Base-by-base conservation (phyloP, 2,329 filamentous ascomycete genomes). In the Pseudogymnoascus sp. region DNA sequence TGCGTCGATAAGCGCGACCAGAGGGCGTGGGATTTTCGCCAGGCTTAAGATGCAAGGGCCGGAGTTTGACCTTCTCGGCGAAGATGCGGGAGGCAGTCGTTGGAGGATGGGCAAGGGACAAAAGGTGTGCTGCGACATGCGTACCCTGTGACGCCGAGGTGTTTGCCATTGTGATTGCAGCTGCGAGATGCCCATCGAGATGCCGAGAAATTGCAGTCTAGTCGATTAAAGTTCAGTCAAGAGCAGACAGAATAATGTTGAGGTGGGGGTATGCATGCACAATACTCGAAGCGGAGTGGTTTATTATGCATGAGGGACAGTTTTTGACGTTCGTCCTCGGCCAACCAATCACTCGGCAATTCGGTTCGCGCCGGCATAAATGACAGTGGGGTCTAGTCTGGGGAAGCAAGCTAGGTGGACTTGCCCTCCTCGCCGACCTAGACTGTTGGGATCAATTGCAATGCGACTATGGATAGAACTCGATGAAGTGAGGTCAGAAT, bases 11-110 rank as follows among this genome's bases (percentile, higher is more conserved):
- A n/a, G 81, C 78, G 65, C 87, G 85, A 19, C 82, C 81, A 69
- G 85, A 83, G 60, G 63, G 59, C 37, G 61, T 43, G 49, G 66
- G 33, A 39, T 61, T 61, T 0, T 89, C 91, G 21, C 87, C 88
- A 6, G 91, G 87, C 43, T 88, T 86, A 3, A 97, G 84, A 70
- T 88, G 85, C 63, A 97, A 85, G 0, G 91, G 87, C 55, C 91
- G 91, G 72, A 91, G 87, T 69, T 91, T 85, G 73, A 96, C 85
- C 75, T 92, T 92, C 66, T 96, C 90, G 65, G 82, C 80, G 79
- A 89, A 93, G 74, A 96, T 90, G 61, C 85, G 82, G 35, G 79
- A 78, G 62, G 87, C 84, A 63, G 83, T 86, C 66, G 88, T 82
- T 26, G 91, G 87, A 2, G 90, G 88, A 76, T 96, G 91, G 8